Evolutionary conservation across 208 protist species (phyloP), one percentile per base, ranked within the genome.

Genomic region (Wallacemonas sp.): DNA sequence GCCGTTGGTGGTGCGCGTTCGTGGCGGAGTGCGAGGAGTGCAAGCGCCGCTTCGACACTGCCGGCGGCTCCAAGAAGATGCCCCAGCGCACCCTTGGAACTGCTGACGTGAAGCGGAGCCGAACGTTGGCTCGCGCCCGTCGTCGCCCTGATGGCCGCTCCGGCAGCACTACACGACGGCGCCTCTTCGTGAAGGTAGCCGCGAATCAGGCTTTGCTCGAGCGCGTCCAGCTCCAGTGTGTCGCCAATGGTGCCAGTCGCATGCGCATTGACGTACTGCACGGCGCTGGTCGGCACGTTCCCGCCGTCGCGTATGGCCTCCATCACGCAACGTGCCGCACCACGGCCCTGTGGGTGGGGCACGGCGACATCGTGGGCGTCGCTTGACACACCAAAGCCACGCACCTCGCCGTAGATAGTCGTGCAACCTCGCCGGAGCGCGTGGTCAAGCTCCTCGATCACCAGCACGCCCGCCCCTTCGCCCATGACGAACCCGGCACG

Each of bases 181-280:
- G 52, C 21, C 24, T 38, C 19, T 5, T 55, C 33, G 24, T 13
- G 17, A 22, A 26, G 24, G 12, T 10, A 54, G 15, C 54, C 53
- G 33, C 19, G 36, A 9, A 62, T 17, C 8, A 93, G 36, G 2
- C 67, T 66, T 2, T 34, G 48, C 17, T 76, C 60, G 5, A 96
- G 36, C 19, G 80, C 76, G 29, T 24, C 29, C 1, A 93, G 66
- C 71, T 99, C 98, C 41, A 98, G 71, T 21, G 70, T 69, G 68
- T 99, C 98, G 2, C 98, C 98, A 29, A 94, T 83, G 2, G 98
- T 99, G 2, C 97, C 98, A 0, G 98, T 99, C 8, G 97, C 97
- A 71, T 99, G 98, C 19, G 98, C 98, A 68, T 99, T 99, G 13
- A 99, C 79, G 71, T 99, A 98, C 6, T 80, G 85, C 15, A 99